These are phyloP conservation scores for Phialophora tarda DNA, from an alignment of 2,329 filamentous ascomycete genomes.

Conservation along the genomic window DNA sequence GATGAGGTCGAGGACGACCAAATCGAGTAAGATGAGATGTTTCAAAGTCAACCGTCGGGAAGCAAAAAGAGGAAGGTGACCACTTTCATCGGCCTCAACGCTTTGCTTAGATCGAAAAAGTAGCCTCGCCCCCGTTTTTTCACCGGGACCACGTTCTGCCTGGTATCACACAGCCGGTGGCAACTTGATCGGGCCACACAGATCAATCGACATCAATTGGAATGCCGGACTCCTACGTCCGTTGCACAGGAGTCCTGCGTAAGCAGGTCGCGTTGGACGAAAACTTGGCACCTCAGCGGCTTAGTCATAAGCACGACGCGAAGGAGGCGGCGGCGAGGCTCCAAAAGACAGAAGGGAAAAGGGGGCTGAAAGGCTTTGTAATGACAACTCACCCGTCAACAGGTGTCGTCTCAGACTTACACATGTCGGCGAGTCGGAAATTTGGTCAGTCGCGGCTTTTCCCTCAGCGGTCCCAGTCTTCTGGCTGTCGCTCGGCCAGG, in stretches of 20 bases:
- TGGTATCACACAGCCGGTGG: neutral
- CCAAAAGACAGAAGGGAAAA: constrained; percentile 10
- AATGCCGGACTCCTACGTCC: neutral
- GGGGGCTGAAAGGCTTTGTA: constrained; percentile 22
- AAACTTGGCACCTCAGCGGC: neutral
- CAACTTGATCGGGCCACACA: neutral
- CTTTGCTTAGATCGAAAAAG: neutral
- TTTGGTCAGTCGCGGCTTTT: neutral
- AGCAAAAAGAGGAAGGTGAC: neutral
- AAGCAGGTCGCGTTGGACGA: neutral
- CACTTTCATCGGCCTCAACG: neutral
- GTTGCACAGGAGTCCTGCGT: neutral
- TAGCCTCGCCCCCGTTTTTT: neutral
- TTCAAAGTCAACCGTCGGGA: neutral
- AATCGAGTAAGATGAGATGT: neutral
- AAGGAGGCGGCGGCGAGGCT: neutral
- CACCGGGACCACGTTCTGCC: neutral
- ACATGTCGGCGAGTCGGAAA: neutral
- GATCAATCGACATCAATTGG: neutral
- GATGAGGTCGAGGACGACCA: neutral
- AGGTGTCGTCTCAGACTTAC: neutral
- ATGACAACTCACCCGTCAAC: constrained; percentile 3
- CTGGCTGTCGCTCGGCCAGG: neutral
- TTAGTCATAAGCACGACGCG: neutral
- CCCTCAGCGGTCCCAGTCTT: neutral